A percentile compares a stretch with the other conserved stretches of the same genome.
phyloP scores from a whole-genome alignment of 83 land plant genomes.

The Picea mariana region DNA sequence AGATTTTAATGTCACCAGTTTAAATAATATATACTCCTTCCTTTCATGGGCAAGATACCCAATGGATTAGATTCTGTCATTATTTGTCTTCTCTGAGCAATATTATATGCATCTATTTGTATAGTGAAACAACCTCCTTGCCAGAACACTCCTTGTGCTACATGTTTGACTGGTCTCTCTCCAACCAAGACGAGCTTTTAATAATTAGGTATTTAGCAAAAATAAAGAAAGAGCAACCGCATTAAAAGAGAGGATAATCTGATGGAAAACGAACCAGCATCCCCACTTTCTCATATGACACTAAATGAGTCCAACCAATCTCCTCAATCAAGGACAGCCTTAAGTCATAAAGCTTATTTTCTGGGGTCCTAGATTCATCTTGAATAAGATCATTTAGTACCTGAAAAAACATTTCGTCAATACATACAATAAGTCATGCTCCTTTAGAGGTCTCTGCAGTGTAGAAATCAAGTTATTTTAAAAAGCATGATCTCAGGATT shows the following conservation, averaged over 20 bases:
- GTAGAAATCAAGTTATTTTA: background rate
- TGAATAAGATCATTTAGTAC: conserved; percentile 55
- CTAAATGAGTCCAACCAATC: conserved; percentile 69
- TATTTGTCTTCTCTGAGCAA: no score
- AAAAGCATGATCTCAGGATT: background rate
- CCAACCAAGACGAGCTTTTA: no score
- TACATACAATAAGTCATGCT: background rate
- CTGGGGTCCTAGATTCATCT: conserved; percentile 59
- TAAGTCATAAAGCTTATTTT: conserved; percentile 69
- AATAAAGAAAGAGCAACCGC: no score
- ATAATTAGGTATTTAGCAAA: no score
- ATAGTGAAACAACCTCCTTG: no score
- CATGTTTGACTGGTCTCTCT: no score
- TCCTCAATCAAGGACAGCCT: conserved; percentile 60
- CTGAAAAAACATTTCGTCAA: conserved; percentile 24
- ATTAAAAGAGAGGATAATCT: conserved; percentile 51
- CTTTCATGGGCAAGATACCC: no score
- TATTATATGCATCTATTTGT: no score
- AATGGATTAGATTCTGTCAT: no score
- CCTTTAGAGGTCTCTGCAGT: background rate
- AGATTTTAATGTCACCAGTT: no score
- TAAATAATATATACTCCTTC: no score
- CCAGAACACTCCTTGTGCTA: no score
- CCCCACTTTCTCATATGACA: conserved; percentile 55
- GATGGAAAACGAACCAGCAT: conserved; percentile 71